Evolutionary conservation across 805 yeast species (phyloP), one percentile per base, ranked within the genome.

Genomic region (Yarrowia divulgata): DNA sequence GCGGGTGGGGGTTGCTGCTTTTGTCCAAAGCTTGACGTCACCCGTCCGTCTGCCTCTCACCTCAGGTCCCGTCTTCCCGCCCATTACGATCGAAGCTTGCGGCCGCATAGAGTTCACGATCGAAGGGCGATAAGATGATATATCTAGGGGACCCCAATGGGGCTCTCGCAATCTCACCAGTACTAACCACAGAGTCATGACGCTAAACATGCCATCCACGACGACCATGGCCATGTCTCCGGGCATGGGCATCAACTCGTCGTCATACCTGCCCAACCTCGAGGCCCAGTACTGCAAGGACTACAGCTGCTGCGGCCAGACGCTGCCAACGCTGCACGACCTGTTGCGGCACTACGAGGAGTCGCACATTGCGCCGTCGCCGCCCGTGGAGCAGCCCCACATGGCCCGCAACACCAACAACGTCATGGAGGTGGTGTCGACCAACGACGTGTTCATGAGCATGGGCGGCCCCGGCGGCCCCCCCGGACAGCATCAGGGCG

Each of bases 221-320:
- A 77, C 72, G 74, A 75, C 77, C 81, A 83, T 85, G 78, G 85
- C 89, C 73, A 91, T 92, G 68, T 91, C 91, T 45, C 85, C 89
- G 29, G 68, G 68, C 55, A 60, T 60, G 66, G 52, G 66, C 52
- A 81, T 86, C 69, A 84, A 86, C 70, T 80, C 84, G 48, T 87
- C 94, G 35, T 86, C 95, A 9, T 95, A 94, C 77, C 83, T 95
- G 71, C 97, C 98, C 19, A 91, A 91, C 75, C 82, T 94, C 70
- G 99, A 94, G 79, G 97, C 97, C 10, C 93, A 93, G 78, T 95
- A 94, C 79, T 95, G 99, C 79, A 91, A 90, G 78, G 99, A 95
- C 81, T 95, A 95, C 80, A 87, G 92, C 66, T 95, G 99, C 80
- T 95, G 99, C 81, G 99, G 98, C 37, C 90, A 90, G 76, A 82